These are phyloP conservation scores for Telopea speciosissima DNA, from an alignment of 177 flowering plant genomes.

Conservation along the genomic window DNA sequence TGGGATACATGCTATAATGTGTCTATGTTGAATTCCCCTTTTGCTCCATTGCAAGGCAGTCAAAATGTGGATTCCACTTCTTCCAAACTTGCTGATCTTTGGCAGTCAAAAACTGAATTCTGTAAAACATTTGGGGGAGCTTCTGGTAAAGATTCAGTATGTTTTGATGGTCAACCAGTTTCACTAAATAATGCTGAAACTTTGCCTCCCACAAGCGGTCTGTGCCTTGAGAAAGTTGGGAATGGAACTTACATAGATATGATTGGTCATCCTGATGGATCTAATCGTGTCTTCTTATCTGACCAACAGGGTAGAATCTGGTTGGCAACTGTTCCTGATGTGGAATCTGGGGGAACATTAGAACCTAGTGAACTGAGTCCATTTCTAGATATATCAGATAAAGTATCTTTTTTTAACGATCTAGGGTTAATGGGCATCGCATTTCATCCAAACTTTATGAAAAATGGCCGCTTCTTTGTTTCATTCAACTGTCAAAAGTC, in stretches of 20 bases:
- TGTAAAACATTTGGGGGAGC: conserved; percentile 70
- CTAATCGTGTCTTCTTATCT: conserved; percentile 70
- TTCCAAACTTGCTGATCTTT: conserved; percentile 51
- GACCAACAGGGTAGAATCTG: conserved; percentile 73
- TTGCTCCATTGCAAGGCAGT: conserved; percentile 54
- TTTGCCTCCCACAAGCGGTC: conserved; percentile 38
- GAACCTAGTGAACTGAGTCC: conserved; percentile 58
- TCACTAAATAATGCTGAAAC: conserved; percentile 26
- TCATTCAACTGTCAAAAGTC: conserved; percentile 91
- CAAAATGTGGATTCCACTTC: conserved; percentile 37
- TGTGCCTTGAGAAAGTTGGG: conserved; percentile 72
- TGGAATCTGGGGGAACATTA: conserved; percentile 58
- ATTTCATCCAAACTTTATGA: conserved; percentile 74
- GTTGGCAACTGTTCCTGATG: conserved; percentile 66
- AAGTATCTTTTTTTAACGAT: conserved; percentile 57
- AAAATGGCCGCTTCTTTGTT: conserved; percentile 79
- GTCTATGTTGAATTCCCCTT: conserved; percentile 58
- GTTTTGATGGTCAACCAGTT: conserved; percentile 65
- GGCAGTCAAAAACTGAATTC: conserved; percentile 67
- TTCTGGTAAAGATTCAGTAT: conserved; percentile 43
- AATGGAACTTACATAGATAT: conserved; percentile 60
- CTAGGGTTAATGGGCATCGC: conserved; percentile 86
- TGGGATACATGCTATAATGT: conserved; percentile 83
- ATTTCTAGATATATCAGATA: conserved; percentile 72
- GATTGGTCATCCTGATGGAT: conserved; percentile 81